Evolutionary conservation across 2,329 filamentous ascomycete species (phyloP), one percentile per base, ranked within the genome.

Genomic region (Aureobasidium sp.): DNA sequence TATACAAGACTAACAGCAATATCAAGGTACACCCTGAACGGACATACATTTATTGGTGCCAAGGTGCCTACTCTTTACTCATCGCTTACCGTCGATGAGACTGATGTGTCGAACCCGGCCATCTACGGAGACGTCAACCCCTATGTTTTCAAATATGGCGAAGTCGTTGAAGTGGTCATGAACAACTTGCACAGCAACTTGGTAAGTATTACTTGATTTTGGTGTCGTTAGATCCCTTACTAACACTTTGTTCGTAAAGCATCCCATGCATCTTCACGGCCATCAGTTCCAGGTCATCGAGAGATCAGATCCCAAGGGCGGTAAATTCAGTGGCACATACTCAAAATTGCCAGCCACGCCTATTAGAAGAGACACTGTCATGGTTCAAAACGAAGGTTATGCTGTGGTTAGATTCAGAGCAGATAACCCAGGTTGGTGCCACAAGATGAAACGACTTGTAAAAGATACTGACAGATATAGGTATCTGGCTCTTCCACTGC

Each of bases 11-110:
- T 53, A 30, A 61, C 32, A 34, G 3, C 21, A 36, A 16, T 11
- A 3, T 14, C 13, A 36, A 48, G 21, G 14, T 55, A 57, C 8
- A 70, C 70, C 2, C 69, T 80, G 73, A 92, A 93, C 77, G 86
- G 89, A 72, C 83, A 90, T 65, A 90, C 88, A 34, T 96, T 92
- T 72, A 81, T 82, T 3, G 62, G 75, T 0, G 89, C 89, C 53
- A 89, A 90, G 70, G 90, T 95, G 0, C 91, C 91, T 0, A 85
- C 87, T 0, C 78, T 96, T 0, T 95, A 91, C 78, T 90, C 88
- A 0, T 89, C 82, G 1, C 78, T 95, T 4, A 85, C 83, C 3
- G 82, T 83, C 37, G 76, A 78, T 16, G 72, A 75, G 8, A 81
- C 80, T 62, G 73, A 73, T 3, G 82, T 84, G 14, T 74, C 74